phyloP scores from a whole-genome alignment of 176 grass and related monocot species.

The Triticum monococcum region DNA sequence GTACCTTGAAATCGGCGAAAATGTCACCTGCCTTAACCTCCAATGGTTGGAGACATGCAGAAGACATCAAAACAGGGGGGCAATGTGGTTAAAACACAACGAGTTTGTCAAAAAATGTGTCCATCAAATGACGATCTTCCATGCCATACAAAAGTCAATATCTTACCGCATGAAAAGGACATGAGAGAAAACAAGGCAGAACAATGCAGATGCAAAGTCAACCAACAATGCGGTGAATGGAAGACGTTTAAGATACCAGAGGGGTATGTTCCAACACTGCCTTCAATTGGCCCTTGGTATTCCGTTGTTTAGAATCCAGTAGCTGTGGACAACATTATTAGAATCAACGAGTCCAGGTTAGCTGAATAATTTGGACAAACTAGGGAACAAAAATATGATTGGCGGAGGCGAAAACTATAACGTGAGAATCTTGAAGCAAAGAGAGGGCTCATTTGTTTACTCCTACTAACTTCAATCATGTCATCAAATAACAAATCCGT shows the following conservation, averaged over 20 bases:
- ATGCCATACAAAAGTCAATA: slow-evolving; percentile 35
- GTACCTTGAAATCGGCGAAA: neutral
- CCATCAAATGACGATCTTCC: slow-evolving; percentile 15
- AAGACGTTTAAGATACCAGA: slow-evolving; percentile 49
- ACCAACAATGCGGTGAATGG: slow-evolving; percentile 73
- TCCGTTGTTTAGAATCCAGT: slow-evolving; percentile 12
- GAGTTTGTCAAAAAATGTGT: slow-evolving; percentile 10
- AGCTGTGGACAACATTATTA: slow-evolving; percentile 39
- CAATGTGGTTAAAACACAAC: neutral
- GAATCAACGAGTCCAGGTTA: slow-evolving; percentile 25
- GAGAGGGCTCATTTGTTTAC: slow-evolving; percentile 23
- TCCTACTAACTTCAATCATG: slow-evolving; percentile 12
- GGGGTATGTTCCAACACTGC: neutral
- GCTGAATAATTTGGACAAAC: slow-evolving; percentile 29
- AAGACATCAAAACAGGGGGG: neutral
- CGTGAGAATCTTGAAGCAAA: slow-evolving; percentile 33
- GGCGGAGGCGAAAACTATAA: slow-evolving; percentile 25
- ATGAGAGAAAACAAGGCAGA: neutral
- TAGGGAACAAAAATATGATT: slow-evolving; percentile 32
- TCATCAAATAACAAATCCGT: slow-evolving; percentile 20
- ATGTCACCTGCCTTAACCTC: slow-evolving; percentile 1
- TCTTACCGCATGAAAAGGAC: slow-evolving; percentile 15
- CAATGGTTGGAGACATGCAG: slow-evolving; percentile 9
- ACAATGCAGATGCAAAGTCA: slow-evolving; percentile 57
- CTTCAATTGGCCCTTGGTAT: neutral